A percentile compares a stretch with the other conserved stretches of the same genome.
Evolutionary conservation across 345 rosid species (phyloP).

Genomic region (Leavenworthia alabamica): DNA sequence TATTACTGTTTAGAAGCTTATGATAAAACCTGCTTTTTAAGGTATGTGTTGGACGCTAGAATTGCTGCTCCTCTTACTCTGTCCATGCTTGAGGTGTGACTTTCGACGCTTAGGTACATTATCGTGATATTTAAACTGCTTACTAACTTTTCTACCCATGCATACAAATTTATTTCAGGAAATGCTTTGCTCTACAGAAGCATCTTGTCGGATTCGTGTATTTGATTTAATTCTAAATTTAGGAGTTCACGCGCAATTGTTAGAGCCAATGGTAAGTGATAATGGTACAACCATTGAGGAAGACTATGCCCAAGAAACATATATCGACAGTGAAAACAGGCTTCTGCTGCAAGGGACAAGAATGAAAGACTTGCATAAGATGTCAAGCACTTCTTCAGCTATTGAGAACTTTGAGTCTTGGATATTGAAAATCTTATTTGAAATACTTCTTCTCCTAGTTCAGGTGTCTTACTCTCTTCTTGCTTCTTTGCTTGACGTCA

Average conservation of each 20-base stretch:
- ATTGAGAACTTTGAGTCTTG: conserved; percentile 78
- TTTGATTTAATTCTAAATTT: conserved; percentile 94
- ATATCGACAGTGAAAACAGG: conserved; percentile 50
- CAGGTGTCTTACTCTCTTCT: conserved; percentile 48
- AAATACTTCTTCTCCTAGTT: conserved; percentile 87
- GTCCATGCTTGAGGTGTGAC: conserved; percentile 86
- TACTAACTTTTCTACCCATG: conserved; percentile 23
- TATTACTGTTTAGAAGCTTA: conserved; percentile 11
- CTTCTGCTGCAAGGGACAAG: conserved; percentile 43
- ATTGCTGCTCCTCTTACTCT: conserved; percentile 96
- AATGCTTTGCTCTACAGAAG: conserved; percentile 79
- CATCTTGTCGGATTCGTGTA: conserved; percentile 77
- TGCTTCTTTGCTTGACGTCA: conserved; percentile 5
- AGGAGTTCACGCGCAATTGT: conserved; percentile 91
- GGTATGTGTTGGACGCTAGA: conserved; percentile 96
- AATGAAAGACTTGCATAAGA: conserved; percentile 45
- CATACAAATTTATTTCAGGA: conserved; percentile 49
- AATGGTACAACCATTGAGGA: conserved; percentile 76
- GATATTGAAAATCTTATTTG: conserved; percentile 83
- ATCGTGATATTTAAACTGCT: conserved; percentile 11
- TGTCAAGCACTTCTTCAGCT: conserved; percentile 52
- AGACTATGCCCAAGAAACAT: conserved; percentile 66
- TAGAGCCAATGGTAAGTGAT: conserved; percentile 73
- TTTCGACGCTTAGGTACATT: conserved; percentile 12
- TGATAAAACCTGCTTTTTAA: conserved; percentile 31